Percentiles rank a stretch among this genome's conserved stretches.
phyloP scores from a whole-genome alignment of 495 filamentous ascomycete species.

The Penicillium subrubescens region DNA sequence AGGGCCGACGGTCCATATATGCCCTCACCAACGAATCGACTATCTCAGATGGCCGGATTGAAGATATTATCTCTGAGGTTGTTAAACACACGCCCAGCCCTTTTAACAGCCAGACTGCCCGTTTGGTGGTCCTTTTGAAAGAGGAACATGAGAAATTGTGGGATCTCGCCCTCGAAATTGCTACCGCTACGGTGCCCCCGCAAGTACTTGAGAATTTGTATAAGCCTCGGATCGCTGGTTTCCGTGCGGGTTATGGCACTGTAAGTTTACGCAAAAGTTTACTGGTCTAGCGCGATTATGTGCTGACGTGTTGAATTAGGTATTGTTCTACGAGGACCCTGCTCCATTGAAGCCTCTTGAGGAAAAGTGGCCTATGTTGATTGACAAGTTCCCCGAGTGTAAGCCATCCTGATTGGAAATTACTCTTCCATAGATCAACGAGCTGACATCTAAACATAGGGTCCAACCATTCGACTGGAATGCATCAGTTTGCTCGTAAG shows the following conservation, averaged over 20 bases:
- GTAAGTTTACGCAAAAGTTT: not conserved
- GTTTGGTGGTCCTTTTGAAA: conserved; percentile 34
- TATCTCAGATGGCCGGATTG: conserved; percentile 33
- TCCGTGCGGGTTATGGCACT: conserved; percentile 23
- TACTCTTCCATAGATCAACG: not conserved
- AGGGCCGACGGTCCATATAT: conserved; percentile 36
- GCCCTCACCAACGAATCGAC: conserved; percentile 27
- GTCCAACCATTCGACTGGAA: conserved; percentile 63
- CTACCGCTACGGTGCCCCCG: conserved; percentile 50
- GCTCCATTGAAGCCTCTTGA: conserved; percentile 52
- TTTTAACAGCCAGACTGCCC: conserved; percentile 35
- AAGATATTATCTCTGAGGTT: conserved; percentile 29
- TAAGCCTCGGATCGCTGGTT: conserved; percentile 14
- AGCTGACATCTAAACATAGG: conserved; percentile 30
- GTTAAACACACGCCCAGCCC: conserved; percentile 31
- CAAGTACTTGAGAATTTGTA: conserved; percentile 49
- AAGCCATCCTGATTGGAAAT: not conserved
- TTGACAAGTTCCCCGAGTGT: conserved; percentile 18
- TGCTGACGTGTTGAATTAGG: conserved; percentile 20
- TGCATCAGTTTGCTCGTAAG: conserved; percentile 61
- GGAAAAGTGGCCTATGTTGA: conserved; percentile 42
- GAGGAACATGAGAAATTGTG: conserved; percentile 35
- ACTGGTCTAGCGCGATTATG: not conserved
- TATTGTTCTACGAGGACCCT: conserved; percentile 67
- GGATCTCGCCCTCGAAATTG: conserved; percentile 27